Evolutionary conservation across 306 rosid species (phyloP).

Genomic region (Pyrus betulifolia): DNA sequence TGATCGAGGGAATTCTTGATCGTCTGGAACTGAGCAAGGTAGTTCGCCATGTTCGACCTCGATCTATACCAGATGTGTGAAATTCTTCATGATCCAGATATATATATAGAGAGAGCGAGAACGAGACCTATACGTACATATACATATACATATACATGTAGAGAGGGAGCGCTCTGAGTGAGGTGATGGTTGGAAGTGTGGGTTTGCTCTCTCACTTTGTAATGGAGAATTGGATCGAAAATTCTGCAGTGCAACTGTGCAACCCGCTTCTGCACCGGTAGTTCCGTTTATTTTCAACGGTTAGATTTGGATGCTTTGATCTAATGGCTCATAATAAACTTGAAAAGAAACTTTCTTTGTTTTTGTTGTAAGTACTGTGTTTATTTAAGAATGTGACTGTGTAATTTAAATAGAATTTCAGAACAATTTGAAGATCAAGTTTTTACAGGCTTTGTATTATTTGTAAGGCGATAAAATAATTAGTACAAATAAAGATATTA

Average conservation of each 20-base stretch:
- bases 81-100: conserved; percentile 12
- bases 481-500: no score
- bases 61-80: conserved; percentile 23
- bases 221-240: neutral
- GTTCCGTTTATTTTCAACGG: neutral
- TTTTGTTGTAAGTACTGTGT: no score
- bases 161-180: neutral
- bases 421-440: no score
- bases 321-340: no score
- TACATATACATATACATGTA: no score
- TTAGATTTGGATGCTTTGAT: no score
- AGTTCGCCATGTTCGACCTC: conserved; percentile 79
- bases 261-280: neutral
- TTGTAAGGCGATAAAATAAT: no score
- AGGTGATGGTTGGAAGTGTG: neutral
- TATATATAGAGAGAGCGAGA: neutral
- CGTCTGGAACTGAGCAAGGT: conserved; percentile 90
- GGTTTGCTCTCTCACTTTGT: neutral
- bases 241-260: neutral
- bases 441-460: no score
- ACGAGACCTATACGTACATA: neutral
- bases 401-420: no score
- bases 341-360: no score
- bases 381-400: no score
- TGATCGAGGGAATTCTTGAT: conserved; percentile 80